phyloP scores from a whole-genome alignment of 177 flowering plant genomes.

The Vitis hybrid region DNA sequence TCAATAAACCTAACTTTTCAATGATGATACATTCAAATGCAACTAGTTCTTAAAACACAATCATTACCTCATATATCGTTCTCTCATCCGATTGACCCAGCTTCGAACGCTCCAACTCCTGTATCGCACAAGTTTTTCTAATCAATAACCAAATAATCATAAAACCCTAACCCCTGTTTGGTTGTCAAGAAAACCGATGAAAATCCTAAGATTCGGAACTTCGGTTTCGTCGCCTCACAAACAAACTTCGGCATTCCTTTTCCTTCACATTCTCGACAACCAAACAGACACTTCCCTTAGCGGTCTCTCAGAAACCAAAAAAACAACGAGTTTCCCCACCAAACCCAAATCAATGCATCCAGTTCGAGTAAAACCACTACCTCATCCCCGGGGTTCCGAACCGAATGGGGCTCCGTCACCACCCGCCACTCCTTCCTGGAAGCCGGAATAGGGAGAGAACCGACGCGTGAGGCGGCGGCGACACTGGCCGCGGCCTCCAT shows the following conservation, averaged over 20 bases:
- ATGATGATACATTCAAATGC: neutral
- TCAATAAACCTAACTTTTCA: slow-evolving; percentile 14
- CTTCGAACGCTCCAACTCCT: slow-evolving; percentile 68
- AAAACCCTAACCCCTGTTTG: neutral
- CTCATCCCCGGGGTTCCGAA: slow-evolving; percentile 45
- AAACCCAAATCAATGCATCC: no score
- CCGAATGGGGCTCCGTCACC: slow-evolving; percentile 57
- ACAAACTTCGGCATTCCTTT: neutral
- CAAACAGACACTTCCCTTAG: slow-evolving; percentile 1
- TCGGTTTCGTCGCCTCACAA: neutral
- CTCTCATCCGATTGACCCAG: slow-evolving; percentile 77
- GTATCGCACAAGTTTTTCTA: neutral
- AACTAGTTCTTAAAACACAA: slow-evolving; percentile 12
- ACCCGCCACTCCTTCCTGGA: slow-evolving; percentile 86
- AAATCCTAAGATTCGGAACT: no score
- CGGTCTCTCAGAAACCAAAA: neutral
- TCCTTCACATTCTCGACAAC: slow-evolving; percentile 5
- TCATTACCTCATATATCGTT: slow-evolving; percentile 75
- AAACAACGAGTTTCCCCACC: neutral
- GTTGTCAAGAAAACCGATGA: neutral
- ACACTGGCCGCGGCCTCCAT: slow-evolving; percentile 67
- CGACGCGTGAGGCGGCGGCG: slow-evolving; percentile 45
- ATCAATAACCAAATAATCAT: neutral
- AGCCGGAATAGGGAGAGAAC: slow-evolving; percentile 42
- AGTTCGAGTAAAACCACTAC: slow-evolving; percentile 25